phyloP scores from a whole-genome alignment of 1,284 basidiomycete genomes.

The Xanthoconium separans region DNA sequence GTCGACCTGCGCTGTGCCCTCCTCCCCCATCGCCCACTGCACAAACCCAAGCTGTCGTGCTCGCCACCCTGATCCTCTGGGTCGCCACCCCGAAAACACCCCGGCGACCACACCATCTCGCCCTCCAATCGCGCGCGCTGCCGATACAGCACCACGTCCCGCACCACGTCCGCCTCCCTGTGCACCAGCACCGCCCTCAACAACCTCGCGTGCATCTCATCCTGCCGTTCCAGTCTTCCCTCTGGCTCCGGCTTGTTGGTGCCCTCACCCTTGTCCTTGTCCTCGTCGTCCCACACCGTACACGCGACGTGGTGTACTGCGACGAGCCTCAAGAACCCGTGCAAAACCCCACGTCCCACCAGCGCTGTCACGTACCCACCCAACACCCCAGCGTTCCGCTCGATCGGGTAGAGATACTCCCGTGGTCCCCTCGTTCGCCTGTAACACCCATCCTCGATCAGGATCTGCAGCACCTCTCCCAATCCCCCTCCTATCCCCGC shows the following conservation, averaged over 20 bases:
- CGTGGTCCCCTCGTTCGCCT: constrained; percentile 36
- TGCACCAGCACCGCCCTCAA: constrained; percentile 53
- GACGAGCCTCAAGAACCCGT: constrained; percentile 67
- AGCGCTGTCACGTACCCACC: constrained; percentile 55
- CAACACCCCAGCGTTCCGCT: constrained; percentile 66
- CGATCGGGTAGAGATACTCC: constrained; percentile 73
- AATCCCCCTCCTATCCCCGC: not conserved
- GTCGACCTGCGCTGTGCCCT: constrained; percentile 8
- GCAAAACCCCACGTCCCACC: constrained; percentile 33
- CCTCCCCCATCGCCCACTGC: constrained; percentile 3
- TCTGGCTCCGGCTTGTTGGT: constrained; percentile 19
- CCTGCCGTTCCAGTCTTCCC: not conserved
- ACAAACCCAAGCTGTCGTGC: constrained; percentile 21
- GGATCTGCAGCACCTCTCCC: constrained; percentile 50
- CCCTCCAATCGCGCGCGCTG: constrained; percentile 38
- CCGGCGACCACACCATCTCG: constrained; percentile 37
- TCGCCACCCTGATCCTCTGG: constrained; percentile 18
- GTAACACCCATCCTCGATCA: constrained; percentile 35
- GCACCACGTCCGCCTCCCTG: constrained; percentile 46
- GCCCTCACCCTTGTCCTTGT: constrained; percentile 20
- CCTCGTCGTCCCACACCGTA: constrained; percentile 71
- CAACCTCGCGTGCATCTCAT: constrained; percentile 40
- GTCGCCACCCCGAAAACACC: constrained; percentile 37
- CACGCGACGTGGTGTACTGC: constrained; percentile 81
- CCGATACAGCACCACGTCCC: constrained; percentile 55